A percentile compares a stretch with the other conserved stretches of the same genome.
Evolutionary conservation across 805 yeast species (phyloP).

Genomic region (Cyberlindnera meyerae): DNA sequence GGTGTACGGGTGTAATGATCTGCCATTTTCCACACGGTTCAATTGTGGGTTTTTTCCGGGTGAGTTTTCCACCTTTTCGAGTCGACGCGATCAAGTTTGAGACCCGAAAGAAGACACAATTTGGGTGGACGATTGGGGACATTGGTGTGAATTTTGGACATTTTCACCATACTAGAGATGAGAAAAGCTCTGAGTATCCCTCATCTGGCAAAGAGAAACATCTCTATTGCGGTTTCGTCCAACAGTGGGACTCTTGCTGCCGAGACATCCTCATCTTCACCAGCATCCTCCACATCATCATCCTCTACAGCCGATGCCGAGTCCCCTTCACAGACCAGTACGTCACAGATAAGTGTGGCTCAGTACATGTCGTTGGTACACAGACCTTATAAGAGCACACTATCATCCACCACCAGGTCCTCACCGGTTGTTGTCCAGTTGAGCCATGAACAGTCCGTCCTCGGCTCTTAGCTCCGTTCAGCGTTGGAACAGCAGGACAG

Average conservation of each 20-base stretch:
- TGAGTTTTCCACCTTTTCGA: too few relatives aligned
- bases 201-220: constrained; percentile 4
- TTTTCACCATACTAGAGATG: too few relatives aligned
- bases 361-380: constrained; percentile 3
- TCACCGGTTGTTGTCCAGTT: not conserved
- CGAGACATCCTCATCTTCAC: not conserved
- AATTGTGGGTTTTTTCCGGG: too few relatives aligned
- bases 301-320: too few relatives aligned
- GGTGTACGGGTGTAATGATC: constrained; percentile 1
- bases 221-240: constrained; percentile 3
- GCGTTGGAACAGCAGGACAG: constrained; percentile 3
- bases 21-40: too few relatives aligned
- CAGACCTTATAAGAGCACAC: constrained; percentile 1
- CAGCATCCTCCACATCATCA: too few relatives aligned
- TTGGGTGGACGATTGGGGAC: too few relatives aligned
- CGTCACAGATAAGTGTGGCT: not conserved
- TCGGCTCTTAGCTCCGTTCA: constrained; percentile 3
- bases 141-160: too few relatives aligned
- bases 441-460: not conserved
- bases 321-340: not conserved
- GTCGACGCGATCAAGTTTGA: not conserved
- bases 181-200: too few relatives aligned
- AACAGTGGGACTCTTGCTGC: not conserved
- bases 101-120: too few relatives aligned
- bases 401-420: too few relatives aligned